A percentile compares a stretch with the other conserved stretches of the same genome.
Conservation (phyloP, 305 asterid genomes). For the Plantago lanceolata region DNA sequence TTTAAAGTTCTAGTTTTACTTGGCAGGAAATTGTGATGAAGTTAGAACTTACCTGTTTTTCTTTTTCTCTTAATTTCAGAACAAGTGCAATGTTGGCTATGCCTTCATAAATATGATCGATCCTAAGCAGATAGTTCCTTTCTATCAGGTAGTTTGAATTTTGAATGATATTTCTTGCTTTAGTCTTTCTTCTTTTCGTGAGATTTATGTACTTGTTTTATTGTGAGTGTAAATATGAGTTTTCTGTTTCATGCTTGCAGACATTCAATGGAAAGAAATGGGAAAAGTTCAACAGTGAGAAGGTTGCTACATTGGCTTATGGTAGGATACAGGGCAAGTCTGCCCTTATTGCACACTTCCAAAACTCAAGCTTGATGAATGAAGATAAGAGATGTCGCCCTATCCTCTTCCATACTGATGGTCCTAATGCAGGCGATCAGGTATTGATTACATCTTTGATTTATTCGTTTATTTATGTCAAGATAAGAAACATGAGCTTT, state of each 20-base stretch:
- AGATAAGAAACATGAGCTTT: too few relatives aligned
- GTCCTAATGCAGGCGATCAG: slow-evolving; percentile 99
- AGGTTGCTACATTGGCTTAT: slow-evolving; percentile 96
- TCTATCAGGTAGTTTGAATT: slow-evolving; percentile 56
- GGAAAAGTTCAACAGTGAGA: slow-evolving; percentile 98
- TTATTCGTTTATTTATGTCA: too few relatives aligned
- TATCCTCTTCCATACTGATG: slow-evolving; percentile 92
- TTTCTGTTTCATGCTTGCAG: slow-evolving; percentile 35
- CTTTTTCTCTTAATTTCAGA: slow-evolving; percentile 57
- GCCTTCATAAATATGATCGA: slow-evolving; percentile 98
- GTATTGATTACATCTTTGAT: slow-evolving; percentile 31
- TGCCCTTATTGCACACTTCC: slow-evolving; percentile 98
- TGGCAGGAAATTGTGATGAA: slow-evolving; percentile 4
- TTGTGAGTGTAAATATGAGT: slow-evolving; percentile 16
- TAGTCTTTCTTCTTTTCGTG: not conserved
- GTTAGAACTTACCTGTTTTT: not conserved
- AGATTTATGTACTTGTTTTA: slow-evolving; percentile 20
- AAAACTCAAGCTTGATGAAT: slow-evolving; percentile 98
- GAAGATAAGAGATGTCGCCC: slow-evolving; percentile 99
- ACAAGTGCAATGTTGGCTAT: slow-evolving; percentile 97
- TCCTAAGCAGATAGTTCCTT: slow-evolving; percentile 75
- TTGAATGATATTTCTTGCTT: not conserved
- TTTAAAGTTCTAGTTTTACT: slow-evolving; percentile 1
- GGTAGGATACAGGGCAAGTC: slow-evolving; percentile 97
- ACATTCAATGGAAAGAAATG: slow-evolving; percentile 95